Evolutionary conservation across 108 stramenopile species (phyloP).

Genomic region (Licmophora abbreviata): DNA sequence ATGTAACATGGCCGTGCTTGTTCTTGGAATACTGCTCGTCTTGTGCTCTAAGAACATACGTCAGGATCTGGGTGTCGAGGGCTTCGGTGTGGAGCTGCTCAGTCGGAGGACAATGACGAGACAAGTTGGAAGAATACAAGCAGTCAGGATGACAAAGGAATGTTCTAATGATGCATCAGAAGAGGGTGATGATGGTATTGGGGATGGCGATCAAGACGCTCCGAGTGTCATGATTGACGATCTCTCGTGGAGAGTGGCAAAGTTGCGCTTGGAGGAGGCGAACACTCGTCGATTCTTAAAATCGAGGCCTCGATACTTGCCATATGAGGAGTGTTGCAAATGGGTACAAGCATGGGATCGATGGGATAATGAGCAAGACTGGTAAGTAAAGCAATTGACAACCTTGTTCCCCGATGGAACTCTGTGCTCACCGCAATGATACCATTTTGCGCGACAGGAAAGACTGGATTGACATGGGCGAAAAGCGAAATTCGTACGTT

Average conservation of each 20-base stretch:
- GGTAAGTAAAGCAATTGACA: constrained; percentile 14
- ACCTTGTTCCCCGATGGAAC: background rate
- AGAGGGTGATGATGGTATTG: background rate
- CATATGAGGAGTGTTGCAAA: constrained; percentile 49
- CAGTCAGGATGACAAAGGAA: too few species aligned
- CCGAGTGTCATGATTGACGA: constrained; percentile 38
- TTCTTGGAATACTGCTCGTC: too few species aligned
- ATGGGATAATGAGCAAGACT: constrained; percentile 44
- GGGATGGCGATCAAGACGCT: constrained; percentile 5
- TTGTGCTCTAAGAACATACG: too few species aligned
- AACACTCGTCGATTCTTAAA: constrained; percentile 61
- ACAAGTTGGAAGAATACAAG: too few species aligned
- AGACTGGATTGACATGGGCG: constrained; percentile 47
- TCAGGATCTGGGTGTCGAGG: too few species aligned
- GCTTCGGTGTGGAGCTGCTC: too few species aligned
- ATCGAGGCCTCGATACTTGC: constrained; percentile 38
- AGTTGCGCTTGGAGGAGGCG: constrained; percentile 62
- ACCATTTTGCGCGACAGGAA: too few species aligned
- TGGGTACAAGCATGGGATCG: constrained; percentile 54
- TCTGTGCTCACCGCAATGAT: too few species aligned
- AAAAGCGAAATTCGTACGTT: constrained; percentile 60
- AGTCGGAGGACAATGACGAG: too few species aligned
- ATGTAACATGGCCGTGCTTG: too few species aligned
- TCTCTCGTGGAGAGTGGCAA: constrained; percentile 54
- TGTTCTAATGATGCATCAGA: background rate